phyloP scores from a whole-genome alignment of 2,329 filamentous ascomycete species.

The Didymella lethalis region DNA sequence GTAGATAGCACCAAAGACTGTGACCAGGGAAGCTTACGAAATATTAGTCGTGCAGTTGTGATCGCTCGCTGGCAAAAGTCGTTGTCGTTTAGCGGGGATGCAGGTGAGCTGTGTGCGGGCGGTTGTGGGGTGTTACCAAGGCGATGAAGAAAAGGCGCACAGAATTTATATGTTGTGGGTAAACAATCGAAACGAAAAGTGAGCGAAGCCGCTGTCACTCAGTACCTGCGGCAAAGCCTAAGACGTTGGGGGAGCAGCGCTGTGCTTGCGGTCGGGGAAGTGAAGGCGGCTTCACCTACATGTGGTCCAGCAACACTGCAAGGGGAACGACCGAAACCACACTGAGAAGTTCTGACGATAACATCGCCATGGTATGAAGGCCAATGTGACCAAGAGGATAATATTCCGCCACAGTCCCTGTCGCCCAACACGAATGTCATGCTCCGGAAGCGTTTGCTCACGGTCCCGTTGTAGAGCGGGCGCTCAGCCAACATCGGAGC shows the following conservation, averaged over 20 bases:
- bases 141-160: neutral
- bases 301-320: neutral
- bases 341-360: neutral
- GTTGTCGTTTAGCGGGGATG: neutral
- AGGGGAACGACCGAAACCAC: neutral
- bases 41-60: neutral
- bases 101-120: neutral
- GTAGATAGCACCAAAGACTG: neutral
- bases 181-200: neutral
- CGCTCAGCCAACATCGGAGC: neutral
- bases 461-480: neutral
- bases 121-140: neutral
- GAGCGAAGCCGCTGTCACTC: neutral
- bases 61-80: neutral
- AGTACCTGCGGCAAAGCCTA: neutral
- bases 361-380: neutral
- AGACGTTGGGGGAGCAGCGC: neutral
- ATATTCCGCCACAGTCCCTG: neutral
- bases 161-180: neutral
- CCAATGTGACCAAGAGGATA: neutral
- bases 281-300: slow-evolving; percentile 9
- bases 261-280: neutral
- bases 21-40: neutral
- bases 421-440: neutral
- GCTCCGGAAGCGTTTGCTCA: neutral